Evolutionary conservation across 2,329 filamentous ascomycete species (phyloP), one percentile per base, ranked within the genome.

Genomic region (Monilinia polystroma): DNA sequence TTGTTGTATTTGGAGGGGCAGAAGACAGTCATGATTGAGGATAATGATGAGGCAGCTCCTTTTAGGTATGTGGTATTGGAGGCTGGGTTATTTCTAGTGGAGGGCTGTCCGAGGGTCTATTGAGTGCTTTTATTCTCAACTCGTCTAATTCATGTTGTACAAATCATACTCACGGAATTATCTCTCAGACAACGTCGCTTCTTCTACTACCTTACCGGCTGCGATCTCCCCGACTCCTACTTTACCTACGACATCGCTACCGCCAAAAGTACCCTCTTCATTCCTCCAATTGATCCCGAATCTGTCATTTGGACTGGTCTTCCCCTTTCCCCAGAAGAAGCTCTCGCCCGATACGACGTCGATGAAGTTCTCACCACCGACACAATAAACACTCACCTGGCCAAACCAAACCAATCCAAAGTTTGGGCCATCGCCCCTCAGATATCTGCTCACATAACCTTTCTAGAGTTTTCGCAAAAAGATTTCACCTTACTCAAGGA

Each of bases 131-230:
- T 11, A n/a, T 35, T 23, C 8, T 4, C 10, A 35, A 35, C 8
- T 35, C 14, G 16, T 12, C 38, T 32, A 20, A 3, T 43, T 29
- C 29, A 1, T 51, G 6, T 43, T 16, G 14, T 3, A 11, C 18
- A 11, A 12, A 23, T 41, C 52, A 35, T 43, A n/a, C 47, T 69
- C 51, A 63, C 18, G 65, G 67, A 68, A 71, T 32, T 7, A 20
- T 23, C 14, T 38, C 64, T 12, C 72, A 93, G 92, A 71, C 93
- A 97, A 80, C 91, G 93, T 70, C 89, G 95, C 66, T 91, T 88
- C 78, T 99, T 99, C 81, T 97, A 91, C 85, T 99, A 99, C 79
- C 83, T 98, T 55, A 94, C 92, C 32, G 95, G 95, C 73, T 96
- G 88, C 75, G 72, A 88, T 69, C 83, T 96, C 41, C 85, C 93